Base-by-base conservation (phyloP, 1,284 basidiomycete species). In the Trichosporon faecale region DNA sequence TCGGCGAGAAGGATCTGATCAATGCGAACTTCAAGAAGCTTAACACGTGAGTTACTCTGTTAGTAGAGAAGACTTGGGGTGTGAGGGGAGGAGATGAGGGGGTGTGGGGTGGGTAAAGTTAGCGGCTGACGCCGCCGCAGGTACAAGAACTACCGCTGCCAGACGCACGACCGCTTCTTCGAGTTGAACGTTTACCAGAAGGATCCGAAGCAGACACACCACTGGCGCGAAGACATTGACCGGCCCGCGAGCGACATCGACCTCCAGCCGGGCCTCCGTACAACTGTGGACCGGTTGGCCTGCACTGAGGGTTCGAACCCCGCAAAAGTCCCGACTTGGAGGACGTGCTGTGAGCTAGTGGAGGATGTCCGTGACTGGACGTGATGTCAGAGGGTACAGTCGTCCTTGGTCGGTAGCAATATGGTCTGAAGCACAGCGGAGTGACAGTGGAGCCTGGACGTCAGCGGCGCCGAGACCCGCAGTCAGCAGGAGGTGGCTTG, bases 21-120 rank as follows among this genome's bases (percentile, higher is more conserved):
- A 23, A 29, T 33, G 60, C 60, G 16, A 61, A 60, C n/a, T 61
- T 33, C 23, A 61, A 61, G 33, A 61, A 61, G 60, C 60, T 61
- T 16, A 61, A 61, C 23, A 21, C 60, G 60, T 61, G 29, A 31
- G 60, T 60, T 12, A 9, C 25, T 12, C 5, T 16, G 40, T 16
- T 18, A 18, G 4, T 44, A 18, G 7, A 44, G 40, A 18, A 9
- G 40, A 3, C n/a, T n/a, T n/a, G n/a, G n/a, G n/a, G n/a, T n/a
- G n/a, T n/a, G n/a, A n/a, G n/a, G n/a, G n/a, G n/a, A n/a, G n/a
- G n/a, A n/a, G 40, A 18, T 7, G 40, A 8, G 35, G 6, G 35
- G 12, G 35, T 9, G 3, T 33, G 35, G 12, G 12, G 35, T 2
- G 35, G 11, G 35, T 11, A 11, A 33, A 33, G 31, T 4, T 33